These are phyloP conservation scores for Solanum piurae DNA, from an alignment of 257 asterid genomes.

Conservation along the genomic window DNA sequence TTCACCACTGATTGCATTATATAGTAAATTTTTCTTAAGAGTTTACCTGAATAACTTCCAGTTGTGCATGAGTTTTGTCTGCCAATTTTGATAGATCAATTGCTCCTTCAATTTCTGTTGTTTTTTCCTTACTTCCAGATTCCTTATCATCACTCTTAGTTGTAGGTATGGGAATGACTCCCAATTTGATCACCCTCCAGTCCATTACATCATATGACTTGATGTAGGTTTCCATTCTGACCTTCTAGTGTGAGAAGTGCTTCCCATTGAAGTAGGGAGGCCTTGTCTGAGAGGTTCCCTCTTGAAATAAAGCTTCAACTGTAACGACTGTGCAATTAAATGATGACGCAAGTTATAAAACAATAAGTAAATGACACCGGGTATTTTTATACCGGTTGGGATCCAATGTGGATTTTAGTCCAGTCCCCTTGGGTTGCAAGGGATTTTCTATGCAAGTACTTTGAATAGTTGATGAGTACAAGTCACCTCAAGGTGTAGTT, in stretches of 20 bases:
- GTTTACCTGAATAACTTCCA: background rate
- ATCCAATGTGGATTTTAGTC: background rate
- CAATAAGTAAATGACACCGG: background rate
- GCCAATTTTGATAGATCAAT: background rate
- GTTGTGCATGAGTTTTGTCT: background rate
- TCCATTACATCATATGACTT: background rate
- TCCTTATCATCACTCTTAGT: background rate
- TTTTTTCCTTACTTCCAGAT: background rate
- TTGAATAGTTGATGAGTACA: background rate
- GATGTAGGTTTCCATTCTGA: background rate
- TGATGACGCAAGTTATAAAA: background rate
- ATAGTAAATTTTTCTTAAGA: background rate
- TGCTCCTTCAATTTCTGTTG: background rate
- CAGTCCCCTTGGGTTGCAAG: background rate
- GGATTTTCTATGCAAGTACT: background rate
- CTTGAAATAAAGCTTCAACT: background rate
- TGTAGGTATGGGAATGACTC: background rate
- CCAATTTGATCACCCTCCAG: background rate
- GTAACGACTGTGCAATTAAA: background rate
- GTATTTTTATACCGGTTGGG: background rate
- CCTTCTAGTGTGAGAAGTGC: background rate
- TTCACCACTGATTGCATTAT: background rate
- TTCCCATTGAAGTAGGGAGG: background rate
- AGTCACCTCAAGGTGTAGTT: background rate
- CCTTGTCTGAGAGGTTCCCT: background rate